Evolutionary conservation across 2,329 filamentous ascomycete genomes (phyloP).

Genomic region (Penicillium nordicum): DNA sequence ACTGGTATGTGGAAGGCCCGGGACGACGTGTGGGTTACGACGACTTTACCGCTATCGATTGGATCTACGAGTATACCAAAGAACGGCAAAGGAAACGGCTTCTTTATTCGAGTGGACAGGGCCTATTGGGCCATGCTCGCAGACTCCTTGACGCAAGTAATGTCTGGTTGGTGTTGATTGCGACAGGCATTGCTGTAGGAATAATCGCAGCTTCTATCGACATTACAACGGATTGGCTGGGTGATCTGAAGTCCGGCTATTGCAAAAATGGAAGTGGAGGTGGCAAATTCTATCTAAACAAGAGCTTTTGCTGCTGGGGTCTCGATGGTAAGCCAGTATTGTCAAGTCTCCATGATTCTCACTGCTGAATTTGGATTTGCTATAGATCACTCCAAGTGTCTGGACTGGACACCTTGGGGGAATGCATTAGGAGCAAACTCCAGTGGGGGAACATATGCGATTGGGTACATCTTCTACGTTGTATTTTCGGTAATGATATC

Average conservation of each 20-base stretch:
- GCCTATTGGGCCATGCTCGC: slow-evolving; percentile 68
- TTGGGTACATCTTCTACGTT: slow-evolving; percentile 85
- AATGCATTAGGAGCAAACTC: slow-evolving; percentile 65
- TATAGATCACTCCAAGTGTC: slow-evolving; percentile 69
- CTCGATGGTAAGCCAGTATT: slow-evolving; percentile 59
- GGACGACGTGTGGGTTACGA: slow-evolving; percentile 91
- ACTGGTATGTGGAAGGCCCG: slow-evolving; percentile 89
- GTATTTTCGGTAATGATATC: slow-evolving; percentile 66
- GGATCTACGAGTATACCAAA: slow-evolving; percentile 98
- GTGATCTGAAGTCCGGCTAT: slow-evolving; percentile 85
- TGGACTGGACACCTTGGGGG: slow-evolving; percentile 85
- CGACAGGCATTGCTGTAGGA: slow-evolving; percentile 80
- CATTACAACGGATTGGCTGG: slow-evolving; percentile 87
- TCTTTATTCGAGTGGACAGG: slow-evolving; percentile 65
- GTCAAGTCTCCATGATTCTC: background rate
- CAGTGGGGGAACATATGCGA: slow-evolving; percentile 68
- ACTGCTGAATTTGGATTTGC: slow-evolving; percentile 14
- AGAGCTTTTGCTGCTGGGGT: slow-evolving; percentile 88
- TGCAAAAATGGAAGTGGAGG: slow-evolving; percentile 75
- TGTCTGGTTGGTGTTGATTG: slow-evolving; percentile 83
- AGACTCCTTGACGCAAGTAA: slow-evolving; percentile 80
- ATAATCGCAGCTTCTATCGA: slow-evolving; percentile 84
- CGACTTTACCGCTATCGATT: slow-evolving; percentile 95
- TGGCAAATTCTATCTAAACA: slow-evolving; percentile 86
- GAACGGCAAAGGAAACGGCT: slow-evolving; percentile 84